Conservation (phyloP, 2,329 filamentous ascomycete species). For the Knoxdaviesia proteae region DNA sequence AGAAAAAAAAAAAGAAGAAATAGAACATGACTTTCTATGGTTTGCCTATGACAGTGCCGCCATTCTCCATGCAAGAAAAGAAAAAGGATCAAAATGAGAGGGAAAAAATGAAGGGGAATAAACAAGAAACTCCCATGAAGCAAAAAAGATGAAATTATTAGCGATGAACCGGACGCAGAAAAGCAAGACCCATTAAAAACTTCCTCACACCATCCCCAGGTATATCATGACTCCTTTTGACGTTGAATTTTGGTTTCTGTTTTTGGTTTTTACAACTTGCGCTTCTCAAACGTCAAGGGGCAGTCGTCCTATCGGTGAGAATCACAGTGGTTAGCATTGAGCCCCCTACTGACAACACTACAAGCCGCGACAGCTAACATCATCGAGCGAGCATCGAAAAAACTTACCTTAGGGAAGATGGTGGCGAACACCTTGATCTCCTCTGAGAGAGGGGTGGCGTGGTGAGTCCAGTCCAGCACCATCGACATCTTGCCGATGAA, state of each 20-base stretch:
- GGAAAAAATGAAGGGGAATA: neutral
- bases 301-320: constrained; percentile 47
- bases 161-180: neutral
- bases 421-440: constrained; percentile 97
- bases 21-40: neutral
- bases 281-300: constrained; percentile 48
- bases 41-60: no score
- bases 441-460: constrained; percentile 64
- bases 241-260: neutral
- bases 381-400: constrained; percentile 1
- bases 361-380: neutral
- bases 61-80: neutral
- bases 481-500: constrained; percentile 82
- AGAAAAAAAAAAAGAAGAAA: constrained; percentile 1
- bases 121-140: neutral
- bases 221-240: neutral
- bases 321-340: constrained; percentile 8
- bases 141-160: neutral
- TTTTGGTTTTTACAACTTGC: constrained; percentile 19
- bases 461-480: constrained; percentile 75
- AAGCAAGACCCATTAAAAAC: constrained; percentile 1
- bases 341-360: constrained; percentile 3
- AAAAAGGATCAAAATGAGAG: neutral
- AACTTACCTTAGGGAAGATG: constrained; percentile 80
- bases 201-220: neutral